phyloP scores from a whole-genome alignment of 768 basidiomycete species.

The Pleurotus sapidus region DNA sequence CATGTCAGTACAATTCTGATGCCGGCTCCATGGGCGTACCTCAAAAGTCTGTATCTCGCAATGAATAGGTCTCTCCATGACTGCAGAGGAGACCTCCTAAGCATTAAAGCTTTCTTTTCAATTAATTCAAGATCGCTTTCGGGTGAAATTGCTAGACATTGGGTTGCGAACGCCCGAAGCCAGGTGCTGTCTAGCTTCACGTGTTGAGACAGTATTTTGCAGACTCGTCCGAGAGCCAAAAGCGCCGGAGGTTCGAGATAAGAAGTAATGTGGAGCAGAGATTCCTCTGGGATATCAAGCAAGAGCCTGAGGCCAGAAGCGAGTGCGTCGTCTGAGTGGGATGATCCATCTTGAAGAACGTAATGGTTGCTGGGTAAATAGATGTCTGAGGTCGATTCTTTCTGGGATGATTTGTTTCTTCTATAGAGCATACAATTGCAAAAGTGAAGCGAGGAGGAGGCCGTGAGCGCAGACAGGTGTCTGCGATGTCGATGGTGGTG shows the following conservation, averaged over 20 bases:
- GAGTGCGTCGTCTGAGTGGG: neutral
- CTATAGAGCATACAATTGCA: slow-evolving; percentile 7
- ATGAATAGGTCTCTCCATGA: slow-evolving; percentile 75
- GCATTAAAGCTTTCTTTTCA: slow-evolving; percentile 41
- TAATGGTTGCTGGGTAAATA: slow-evolving; percentile 1
- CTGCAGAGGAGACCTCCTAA: slow-evolving; percentile 48
- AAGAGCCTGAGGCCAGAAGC: slow-evolving; percentile 24
- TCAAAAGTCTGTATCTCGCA: slow-evolving; percentile 47
- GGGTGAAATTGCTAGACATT: slow-evolving; percentile 64
- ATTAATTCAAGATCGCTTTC: slow-evolving; percentile 47
- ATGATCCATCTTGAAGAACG: slow-evolving; percentile 1
- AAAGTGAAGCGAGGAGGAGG: neutral
- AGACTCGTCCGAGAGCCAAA: slow-evolving; percentile 52
- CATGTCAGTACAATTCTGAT: neutral
- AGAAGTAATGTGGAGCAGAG: slow-evolving; percentile 73
- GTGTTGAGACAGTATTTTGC: slow-evolving; percentile 54
- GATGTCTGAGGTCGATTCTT: slow-evolving; percentile 2
- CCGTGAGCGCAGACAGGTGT: slow-evolving; percentile 4
- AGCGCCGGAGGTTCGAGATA: slow-evolving; percentile 67
- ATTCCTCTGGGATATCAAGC: slow-evolving; percentile 63
- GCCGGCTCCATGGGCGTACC: slow-evolving; percentile 33
- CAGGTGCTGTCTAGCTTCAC: slow-evolving; percentile 79
- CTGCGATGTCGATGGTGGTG: slow-evolving; percentile 5
- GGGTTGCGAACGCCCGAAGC: slow-evolving; percentile 69
- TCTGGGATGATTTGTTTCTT: slow-evolving; percentile 3